Base-by-base conservation (phyloP, 331 rosid genomes). In the Pyrus hybrid region DNA sequence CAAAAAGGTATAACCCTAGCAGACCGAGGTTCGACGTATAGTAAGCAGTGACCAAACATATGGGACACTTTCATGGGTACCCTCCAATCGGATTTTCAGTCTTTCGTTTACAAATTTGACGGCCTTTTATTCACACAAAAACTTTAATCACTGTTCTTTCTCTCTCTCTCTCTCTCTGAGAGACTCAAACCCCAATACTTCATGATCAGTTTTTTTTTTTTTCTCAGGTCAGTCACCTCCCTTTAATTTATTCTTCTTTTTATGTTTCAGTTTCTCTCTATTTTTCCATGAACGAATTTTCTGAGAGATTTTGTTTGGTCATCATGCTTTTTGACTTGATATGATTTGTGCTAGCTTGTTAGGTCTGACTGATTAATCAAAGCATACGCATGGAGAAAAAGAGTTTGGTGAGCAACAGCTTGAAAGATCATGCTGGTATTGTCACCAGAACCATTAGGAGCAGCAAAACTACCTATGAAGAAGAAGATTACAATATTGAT, bases 31-130 rank as follows among this genome's bases (percentile, higher is more conserved):
- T 83, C 89, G 81, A 81, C 33, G 56, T 80, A 75, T 83, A 79
- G 94, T 71, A 86, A 77, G 45, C 41, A 72, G 76, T 87, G 89
- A 86, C 92, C 97, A 76, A 84, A 76, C 85, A 76, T 81, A 49
- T 16, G 41, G 61, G 43, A 83, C 80, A 71, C 74, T 76, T 84
- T 47, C 76, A 72, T 79, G 64, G 49, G 3, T 80, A 58, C 82
- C 77, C 81, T 87, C 88, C 88, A 84, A 77, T 83, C 54, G 77
- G 76, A 87, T 87, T 85, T 82, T 54, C 80, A 75, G 21, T 47
- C 88, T 80, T 79, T 33, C 16, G 35, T 74, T 83, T 81, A 76
- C 35, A 83, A 84, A 70, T 51, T 84, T 80, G 8, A 81, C 74
- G 76, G 60, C 30, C 79, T 62, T 63, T 79, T 23, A 53, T 16